These are phyloP conservation scores for Colletotrichum spaethianum DNA, from an alignment of 2,329 filamentous ascomycete species.

Conservation along the genomic window DNA sequence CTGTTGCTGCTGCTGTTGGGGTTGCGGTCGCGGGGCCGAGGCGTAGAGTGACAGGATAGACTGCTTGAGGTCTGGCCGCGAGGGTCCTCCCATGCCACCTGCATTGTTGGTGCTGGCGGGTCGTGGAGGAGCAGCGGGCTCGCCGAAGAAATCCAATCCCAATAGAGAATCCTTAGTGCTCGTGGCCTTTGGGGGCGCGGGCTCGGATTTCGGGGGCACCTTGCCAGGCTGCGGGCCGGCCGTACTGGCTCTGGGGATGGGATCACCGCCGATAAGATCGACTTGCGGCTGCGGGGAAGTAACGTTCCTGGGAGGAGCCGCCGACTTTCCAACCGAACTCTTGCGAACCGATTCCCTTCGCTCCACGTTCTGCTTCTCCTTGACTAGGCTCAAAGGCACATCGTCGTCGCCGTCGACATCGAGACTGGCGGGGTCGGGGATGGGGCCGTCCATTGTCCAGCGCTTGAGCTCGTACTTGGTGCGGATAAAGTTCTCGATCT, in stretches of 20 bases:
- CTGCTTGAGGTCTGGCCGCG: constrained; percentile 94
- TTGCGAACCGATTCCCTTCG: constrained; percentile 73
- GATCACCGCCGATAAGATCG: constrained; percentile 88
- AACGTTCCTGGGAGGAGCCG: constrained; percentile 48
- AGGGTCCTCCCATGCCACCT: constrained; percentile 73
- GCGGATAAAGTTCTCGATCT: constrained; percentile 99
- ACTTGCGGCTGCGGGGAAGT: constrained; percentile 65
- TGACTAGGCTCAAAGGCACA: constrained; percentile 73
- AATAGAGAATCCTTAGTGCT: constrained; percentile 90
- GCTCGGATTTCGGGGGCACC: constrained; percentile 72
- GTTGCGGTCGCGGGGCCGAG: constrained; percentile 83
- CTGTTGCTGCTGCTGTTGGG: constrained; percentile 55
- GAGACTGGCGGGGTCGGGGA: constrained; percentile 91
- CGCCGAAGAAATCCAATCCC: constrained; percentile 92
- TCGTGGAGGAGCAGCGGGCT: constrained; percentile 78
- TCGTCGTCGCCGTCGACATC: constrained; percentile 91
- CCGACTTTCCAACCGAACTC: constrained; percentile 65
- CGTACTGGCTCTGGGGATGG: constrained; percentile 79
- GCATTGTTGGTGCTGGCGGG: constrained; percentile 86
- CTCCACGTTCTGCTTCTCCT: constrained; percentile 76
- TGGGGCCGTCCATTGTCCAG: constrained; percentile 98
- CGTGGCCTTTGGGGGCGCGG: constrained; percentile 77
- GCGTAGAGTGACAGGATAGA: constrained; percentile 97
- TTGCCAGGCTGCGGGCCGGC: constrained; percentile 75
- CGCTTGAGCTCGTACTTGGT: constrained; percentile 99